Evolutionary conservation across 805 yeast species (phyloP).

Genomic region (Jamesozyma piceae): DNA sequence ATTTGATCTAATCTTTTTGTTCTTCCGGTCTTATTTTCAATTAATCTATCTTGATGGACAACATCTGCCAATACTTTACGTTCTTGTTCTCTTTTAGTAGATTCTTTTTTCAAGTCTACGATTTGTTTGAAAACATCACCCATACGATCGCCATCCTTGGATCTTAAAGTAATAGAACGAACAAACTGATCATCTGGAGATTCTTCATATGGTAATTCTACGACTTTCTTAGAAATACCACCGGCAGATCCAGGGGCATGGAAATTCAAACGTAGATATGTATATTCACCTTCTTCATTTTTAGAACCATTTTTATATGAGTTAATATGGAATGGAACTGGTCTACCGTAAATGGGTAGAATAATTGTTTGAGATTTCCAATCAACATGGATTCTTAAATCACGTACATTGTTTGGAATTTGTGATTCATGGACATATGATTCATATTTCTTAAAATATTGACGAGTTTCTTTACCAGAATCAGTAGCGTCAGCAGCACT

Average conservation of each 20-base stretch:
- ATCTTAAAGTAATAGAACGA: slow-evolving; percentile 77
- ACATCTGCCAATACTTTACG: slow-evolving; percentile 89
- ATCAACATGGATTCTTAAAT: slow-evolving; percentile 80
- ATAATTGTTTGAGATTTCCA: slow-evolving; percentile 79
- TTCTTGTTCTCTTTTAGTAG: slow-evolving; percentile 83
- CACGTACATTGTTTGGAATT: slow-evolving; percentile 74
- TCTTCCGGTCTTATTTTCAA: slow-evolving; percentile 75
- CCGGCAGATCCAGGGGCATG: slow-evolving; percentile 84
- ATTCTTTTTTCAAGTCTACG: slow-evolving; percentile 83
- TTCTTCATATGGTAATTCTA: slow-evolving; percentile 86
- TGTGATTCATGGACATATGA: slow-evolving; percentile 90
- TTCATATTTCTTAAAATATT: slow-evolving; percentile 79
- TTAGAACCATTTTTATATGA: slow-evolving; percentile 90
- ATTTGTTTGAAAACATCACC: slow-evolving; percentile 81
- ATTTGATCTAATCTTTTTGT: slow-evolving; percentile 82
- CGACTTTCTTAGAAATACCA: slow-evolving; percentile 56
- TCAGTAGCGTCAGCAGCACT: slow-evolving; percentile 69
- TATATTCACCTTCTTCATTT: slow-evolving; percentile 92
- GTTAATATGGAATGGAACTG: slow-evolving; percentile 95
- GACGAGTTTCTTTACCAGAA: slow-evolving; percentile 38
- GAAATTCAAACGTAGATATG: slow-evolving; percentile 82
- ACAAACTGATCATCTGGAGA: slow-evolving; percentile 78
- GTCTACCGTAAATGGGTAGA: slow-evolving; percentile 87
- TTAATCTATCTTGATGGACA: slow-evolving; percentile 78
- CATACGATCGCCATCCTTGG: slow-evolving; percentile 86